phyloP scores from a whole-genome alignment of 208 protist species.

The Vickermania spadyakhi region DNA sequence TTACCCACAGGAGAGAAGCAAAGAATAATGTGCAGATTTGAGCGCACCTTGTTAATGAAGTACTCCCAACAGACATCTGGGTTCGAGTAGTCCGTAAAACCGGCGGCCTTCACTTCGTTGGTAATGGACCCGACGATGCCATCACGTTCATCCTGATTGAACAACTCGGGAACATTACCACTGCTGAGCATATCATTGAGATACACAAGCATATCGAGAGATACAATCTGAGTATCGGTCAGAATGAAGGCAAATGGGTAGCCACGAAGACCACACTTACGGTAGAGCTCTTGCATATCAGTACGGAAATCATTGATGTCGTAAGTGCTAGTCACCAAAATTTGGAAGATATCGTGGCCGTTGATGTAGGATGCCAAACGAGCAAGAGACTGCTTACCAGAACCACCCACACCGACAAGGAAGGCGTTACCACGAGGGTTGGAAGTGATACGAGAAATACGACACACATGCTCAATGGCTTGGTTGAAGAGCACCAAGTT shows the following conservation, averaged over 20 bases:
- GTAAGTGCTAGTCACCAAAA: conserved; percentile 96
- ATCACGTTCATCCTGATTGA: conserved; percentile 91
- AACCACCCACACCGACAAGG: conserved; percentile 92
- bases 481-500: conserved; percentile 97
- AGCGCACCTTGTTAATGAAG: conserved; percentile 95
- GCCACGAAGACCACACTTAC: conserved; percentile 92
- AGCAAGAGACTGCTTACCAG: conserved; percentile 92
- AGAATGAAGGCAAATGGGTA: conserved; percentile 94
- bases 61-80: conserved; percentile 93
- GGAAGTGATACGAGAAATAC: conserved; percentile 94
- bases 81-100: conserved; percentile 86
- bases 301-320: conserved; percentile 93
- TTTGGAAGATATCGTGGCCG: conserved; percentile 97
- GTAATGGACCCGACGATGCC: conserved; percentile 82
- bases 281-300: conserved; percentile 95
- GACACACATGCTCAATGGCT: conserved; percentile 96
- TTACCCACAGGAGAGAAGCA: conserved; percentile 98
- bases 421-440: conserved; percentile 95
- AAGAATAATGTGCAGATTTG: conserved; percentile 96
- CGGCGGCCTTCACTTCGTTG: conserved; percentile 89
- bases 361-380: conserved; percentile 95
- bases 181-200: conserved; percentile 97
- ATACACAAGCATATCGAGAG: conserved; percentile 95
- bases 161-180: conserved; percentile 95
- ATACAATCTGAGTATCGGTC: conserved; percentile 96